A percentile compares a stretch with the other conserved stretches of the same genome.
Conservation (phyloP, 192 early-diverging fungal genomes). For the Podila epicladia region DNA sequence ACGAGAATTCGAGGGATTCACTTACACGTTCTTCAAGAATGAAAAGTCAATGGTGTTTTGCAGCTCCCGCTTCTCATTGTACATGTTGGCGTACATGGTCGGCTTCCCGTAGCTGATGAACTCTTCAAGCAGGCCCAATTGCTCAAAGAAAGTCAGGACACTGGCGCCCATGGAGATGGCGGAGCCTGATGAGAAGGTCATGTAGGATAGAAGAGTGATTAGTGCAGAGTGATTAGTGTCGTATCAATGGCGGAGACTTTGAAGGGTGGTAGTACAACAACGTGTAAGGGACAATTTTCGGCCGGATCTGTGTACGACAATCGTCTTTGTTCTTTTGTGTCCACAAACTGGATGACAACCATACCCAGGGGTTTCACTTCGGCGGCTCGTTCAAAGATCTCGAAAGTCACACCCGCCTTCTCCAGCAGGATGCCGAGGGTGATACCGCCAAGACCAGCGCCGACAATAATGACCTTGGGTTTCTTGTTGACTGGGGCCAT, state of each 20-base stretch:
- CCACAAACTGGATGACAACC: too few species aligned
- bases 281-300: too few species aligned
- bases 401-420: not conserved
- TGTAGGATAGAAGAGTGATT: too few species aligned
- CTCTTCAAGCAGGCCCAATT: not conserved
- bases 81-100: not conserved
- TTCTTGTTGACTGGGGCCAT: too few species aligned
- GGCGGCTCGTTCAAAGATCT: slow-evolving; percentile 1
- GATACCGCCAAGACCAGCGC: slow-evolving; percentile 6
- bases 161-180: slow-evolving; percentile 3
- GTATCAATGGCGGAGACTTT: too few species aligned
- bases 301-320: too few species aligned
- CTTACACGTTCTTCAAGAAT: not conserved
- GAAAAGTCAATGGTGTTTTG: not conserved
- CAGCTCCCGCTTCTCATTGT: not conserved
- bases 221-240: too few species aligned
- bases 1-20: not conserved
- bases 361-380: slow-evolving; percentile 11
- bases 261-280: too few species aligned
- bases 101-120: not conserved
- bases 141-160: not conserved
- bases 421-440: slow-evolving; percentile 8
- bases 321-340: too few species aligned
- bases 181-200: not conserved
- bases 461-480: slow-evolving; percentile 8